phyloP scores from a whole-genome alignment of 2,329 filamentous ascomycete genomes.

The Leptographium flavum region DNA sequence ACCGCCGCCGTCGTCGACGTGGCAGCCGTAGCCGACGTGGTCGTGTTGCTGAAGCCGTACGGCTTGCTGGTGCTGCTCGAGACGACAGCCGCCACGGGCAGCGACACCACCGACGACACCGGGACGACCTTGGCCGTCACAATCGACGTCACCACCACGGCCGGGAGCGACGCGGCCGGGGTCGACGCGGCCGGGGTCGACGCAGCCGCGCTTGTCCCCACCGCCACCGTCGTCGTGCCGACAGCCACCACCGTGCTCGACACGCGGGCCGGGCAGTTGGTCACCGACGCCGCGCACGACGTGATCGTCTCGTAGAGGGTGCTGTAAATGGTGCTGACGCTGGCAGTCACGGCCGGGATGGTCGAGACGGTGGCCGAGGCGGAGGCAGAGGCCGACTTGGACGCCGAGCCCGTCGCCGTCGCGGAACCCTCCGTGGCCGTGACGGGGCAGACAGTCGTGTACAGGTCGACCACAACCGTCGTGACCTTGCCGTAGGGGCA shows the following conservation, averaged over 20 bases:
- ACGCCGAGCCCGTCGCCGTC: not conserved
- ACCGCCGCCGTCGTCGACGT: not conserved
- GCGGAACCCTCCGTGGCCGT: not conserved
- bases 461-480: conserved; percentile 10
- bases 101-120: not conserved
- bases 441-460: conserved; percentile 13
- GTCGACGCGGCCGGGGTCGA: conserved; percentile 1
- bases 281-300: conserved; percentile 11
- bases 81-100: not conserved
- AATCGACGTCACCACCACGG: not conserved
- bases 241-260: conserved; percentile 6
- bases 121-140: not conserved
- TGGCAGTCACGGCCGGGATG: conserved; percentile 10
- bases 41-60: not conserved
- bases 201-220: conserved; percentile 8
- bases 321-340: conserved; percentile 21
- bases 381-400: too few species aligned
- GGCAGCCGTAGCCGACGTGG: not conserved
- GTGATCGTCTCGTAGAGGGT: conserved; percentile 23
- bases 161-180: not conserved
- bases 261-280: conserved; percentile 12
- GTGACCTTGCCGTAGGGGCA: conserved; percentile 12
- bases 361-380: too few species aligned
- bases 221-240: conserved; percentile 1
- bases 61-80: not conserved